These are phyloP conservation scores for Drechslerella dactyloides DNA, from an alignment of 2,329 filamentous ascomycete genomes.

Conservation along the genomic window DNA sequence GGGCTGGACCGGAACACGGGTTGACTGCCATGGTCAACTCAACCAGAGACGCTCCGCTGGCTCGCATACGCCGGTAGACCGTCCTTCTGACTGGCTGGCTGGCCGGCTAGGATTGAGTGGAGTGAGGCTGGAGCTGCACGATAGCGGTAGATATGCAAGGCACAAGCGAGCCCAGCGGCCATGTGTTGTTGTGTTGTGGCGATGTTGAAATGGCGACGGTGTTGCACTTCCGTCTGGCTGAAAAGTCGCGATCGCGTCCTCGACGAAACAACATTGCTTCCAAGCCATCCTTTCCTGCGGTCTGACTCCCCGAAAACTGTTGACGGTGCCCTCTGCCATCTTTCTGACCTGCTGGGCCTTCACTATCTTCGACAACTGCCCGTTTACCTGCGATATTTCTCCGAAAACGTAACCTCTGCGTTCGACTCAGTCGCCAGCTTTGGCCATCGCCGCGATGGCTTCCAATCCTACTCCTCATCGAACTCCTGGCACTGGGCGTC, in stretches of 20 bases:
- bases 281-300: slow-evolving; percentile 19
- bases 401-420: slow-evolving; percentile 14
- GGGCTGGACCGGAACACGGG: no score
- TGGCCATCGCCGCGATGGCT: slow-evolving; percentile 28
- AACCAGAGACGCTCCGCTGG: no score
- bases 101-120: no score
- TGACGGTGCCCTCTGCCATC: slow-evolving; percentile 30
- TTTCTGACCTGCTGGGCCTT: slow-evolving; percentile 8
- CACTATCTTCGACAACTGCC: slow-evolving; percentile 1
- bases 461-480: slow-evolving; percentile 36
- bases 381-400: slow-evolving; percentile 18
- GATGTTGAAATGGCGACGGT: slow-evolving; percentile 45
- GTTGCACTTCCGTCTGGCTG: slow-evolving; percentile 37
- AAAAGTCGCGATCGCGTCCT: slow-evolving; percentile 50
- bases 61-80: no score
- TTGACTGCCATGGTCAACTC: no score
- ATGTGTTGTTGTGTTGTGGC: slow-evolving; percentile 49
- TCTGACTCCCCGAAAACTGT: slow-evolving; percentile 11
- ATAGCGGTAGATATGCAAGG: slow-evolving; percentile 48
- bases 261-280: slow-evolving; percentile 20
- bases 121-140: neutral
- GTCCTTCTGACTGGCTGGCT: no score
- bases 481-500: slow-evolving; percentile 45
- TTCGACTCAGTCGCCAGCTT: slow-evolving; percentile 9
- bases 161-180: slow-evolving; percentile 36